These are phyloP conservation scores for Mycena polygramma DNA, from an alignment of 768 basidiomycete species.

Conservation along the genomic window DNA sequence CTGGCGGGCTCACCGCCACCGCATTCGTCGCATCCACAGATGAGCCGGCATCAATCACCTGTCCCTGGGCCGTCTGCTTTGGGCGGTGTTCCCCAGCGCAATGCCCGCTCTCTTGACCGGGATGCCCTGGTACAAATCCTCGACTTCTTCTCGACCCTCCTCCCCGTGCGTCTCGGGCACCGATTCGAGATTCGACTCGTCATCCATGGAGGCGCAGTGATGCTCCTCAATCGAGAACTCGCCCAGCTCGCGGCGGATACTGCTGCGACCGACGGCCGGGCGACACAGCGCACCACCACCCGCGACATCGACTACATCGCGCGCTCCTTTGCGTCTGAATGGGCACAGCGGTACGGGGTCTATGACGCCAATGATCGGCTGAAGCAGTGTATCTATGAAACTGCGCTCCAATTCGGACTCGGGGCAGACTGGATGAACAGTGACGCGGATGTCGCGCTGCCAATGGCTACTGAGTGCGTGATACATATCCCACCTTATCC, in stretches of 20 bases:
- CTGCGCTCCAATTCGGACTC: conserved; percentile 61
- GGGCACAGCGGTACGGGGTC: conserved; percentile 57
- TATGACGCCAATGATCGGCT: conserved; percentile 68
- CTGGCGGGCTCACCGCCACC: conserved; percentile 15
- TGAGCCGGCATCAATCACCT: conserved; percentile 12
- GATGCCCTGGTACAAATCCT: conserved; percentile 62
- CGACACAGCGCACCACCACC: conserved; percentile 63
- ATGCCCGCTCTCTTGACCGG: conserved; percentile 55
- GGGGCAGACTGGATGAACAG: conserved; percentile 86
- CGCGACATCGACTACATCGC: conserved; percentile 78
- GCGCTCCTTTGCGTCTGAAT: conserved; percentile 71
- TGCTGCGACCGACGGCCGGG: conserved; percentile 41
- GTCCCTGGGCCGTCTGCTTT: conserved; percentile 21
- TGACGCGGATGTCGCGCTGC: conserved; percentile 78
- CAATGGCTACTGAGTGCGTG: conserved; percentile 75
- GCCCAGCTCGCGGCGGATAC: conserved; percentile 36
- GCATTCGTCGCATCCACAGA: conserved; percentile 7
- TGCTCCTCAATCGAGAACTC: conserved; percentile 69
- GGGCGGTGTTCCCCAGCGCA: conserved; percentile 46
- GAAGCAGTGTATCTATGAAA: conserved; percentile 66
- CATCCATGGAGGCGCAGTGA: conserved; percentile 80
- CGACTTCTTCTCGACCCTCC: conserved; percentile 62
- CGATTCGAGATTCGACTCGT: conserved; percentile 65
- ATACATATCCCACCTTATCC: conserved; percentile 7
- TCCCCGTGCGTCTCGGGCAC: conserved; percentile 60